These are phyloP conservation scores for Myochromella boudieri DNA, from an alignment of 768 basidiomycete species.

Conservation along the genomic window DNA sequence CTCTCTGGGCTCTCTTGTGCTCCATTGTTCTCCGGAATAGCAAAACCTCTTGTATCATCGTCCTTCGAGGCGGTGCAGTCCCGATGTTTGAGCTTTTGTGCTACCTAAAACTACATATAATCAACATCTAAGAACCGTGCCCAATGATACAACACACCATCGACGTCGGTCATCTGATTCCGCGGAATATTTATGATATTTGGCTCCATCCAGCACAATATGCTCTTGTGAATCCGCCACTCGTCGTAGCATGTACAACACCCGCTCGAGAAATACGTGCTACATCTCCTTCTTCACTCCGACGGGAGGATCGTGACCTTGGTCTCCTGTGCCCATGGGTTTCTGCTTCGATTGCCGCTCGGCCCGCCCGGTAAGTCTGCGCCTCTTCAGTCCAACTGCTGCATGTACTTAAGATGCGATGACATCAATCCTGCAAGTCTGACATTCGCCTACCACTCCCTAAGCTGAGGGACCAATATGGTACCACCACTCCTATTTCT, in stretches of 20 bases:
- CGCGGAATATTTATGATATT: too few species aligned
- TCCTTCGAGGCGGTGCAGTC: too few species aligned
- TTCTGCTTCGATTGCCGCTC: background rate
- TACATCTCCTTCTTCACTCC: background rate
- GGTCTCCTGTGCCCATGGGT: background rate
- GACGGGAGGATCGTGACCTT: background rate
- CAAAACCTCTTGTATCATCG: too few species aligned
- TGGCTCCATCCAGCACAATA: too few species aligned
- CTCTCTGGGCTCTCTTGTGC: too few species aligned
- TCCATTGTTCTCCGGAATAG: too few species aligned
- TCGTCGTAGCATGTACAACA: background rate
- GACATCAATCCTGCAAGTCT: background rate
- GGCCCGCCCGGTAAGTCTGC: background rate
- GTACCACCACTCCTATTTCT: conserved; percentile 1
- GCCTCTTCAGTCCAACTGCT: background rate
- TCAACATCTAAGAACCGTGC: too few species aligned
- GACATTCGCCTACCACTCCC: background rate
- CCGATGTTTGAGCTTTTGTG: too few species aligned
- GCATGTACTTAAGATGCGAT: background rate
- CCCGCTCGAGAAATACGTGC: background rate
- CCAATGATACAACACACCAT: too few species aligned
- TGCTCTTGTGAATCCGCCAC: too few species aligned
- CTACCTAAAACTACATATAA: too few species aligned
- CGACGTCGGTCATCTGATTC: too few species aligned
- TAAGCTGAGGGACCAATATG: background rate